phyloP scores from a whole-genome alignment of 1,284 basidiomycete species.

The Apiotrichum domesticum region DNA sequence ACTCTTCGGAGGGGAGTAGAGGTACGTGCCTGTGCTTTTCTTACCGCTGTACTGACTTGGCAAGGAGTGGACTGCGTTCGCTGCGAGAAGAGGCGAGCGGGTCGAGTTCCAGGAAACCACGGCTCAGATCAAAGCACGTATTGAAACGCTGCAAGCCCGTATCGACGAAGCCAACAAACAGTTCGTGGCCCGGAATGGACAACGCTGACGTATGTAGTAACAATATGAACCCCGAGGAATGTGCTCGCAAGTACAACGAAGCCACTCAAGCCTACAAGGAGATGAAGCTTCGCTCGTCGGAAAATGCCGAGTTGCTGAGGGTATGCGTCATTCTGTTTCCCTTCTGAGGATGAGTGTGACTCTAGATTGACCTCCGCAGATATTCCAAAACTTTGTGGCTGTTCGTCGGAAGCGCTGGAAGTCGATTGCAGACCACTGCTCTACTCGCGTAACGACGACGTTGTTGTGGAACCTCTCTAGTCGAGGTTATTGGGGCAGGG shows the following conservation, averaged over 20 bases:
- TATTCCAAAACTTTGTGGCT: no score
- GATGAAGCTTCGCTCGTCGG: slow-evolving; percentile 42
- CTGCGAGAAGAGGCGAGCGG: slow-evolving; percentile 43
- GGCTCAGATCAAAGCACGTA: slow-evolving; percentile 56
- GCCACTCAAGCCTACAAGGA: slow-evolving; percentile 10
- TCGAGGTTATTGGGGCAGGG: slow-evolving; percentile 76
- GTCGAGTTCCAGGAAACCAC: slow-evolving; percentile 57
- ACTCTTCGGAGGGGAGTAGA: neutral
- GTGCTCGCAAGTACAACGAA: slow-evolving; percentile 60
- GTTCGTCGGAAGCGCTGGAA: slow-evolving; percentile 59
- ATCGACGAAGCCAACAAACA: slow-evolving; percentile 63
- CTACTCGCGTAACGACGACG: slow-evolving; percentile 71
- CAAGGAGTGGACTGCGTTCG: slow-evolving; percentile 19
- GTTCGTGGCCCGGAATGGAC: slow-evolving; percentile 45
- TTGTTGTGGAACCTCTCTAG: slow-evolving; percentile 77
- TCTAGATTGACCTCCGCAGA: slow-evolving; percentile 47
- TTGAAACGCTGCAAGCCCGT: slow-evolving; percentile 60
- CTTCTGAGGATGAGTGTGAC: no score
- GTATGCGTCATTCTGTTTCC: slow-evolving; percentile 6
- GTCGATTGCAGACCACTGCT: slow-evolving; percentile 77
- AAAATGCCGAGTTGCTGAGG: neutral
- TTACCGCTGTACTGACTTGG: neutral
- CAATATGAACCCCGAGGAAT: slow-evolving; percentile 69
- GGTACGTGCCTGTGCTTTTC: neutral
- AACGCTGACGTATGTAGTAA: slow-evolving; percentile 50